These are phyloP conservation scores for Aspergillus flavus DNA, from an alignment of 2,329 filamentous ascomycete species.

Conservation along the genomic window DNA sequence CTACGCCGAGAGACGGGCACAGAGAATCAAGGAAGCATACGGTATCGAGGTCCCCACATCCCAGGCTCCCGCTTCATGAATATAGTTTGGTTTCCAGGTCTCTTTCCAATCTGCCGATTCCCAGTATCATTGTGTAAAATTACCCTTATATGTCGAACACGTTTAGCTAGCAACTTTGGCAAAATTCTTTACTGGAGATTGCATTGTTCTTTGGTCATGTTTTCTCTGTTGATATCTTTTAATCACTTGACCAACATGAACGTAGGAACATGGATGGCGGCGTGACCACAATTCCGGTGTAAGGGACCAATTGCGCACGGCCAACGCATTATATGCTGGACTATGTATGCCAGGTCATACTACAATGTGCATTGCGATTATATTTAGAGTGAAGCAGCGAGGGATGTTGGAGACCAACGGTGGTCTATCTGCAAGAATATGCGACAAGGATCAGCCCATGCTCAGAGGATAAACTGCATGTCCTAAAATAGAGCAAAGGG, in stretches of 20 bases:
- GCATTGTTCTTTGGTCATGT: slow-evolving; percentile 9
- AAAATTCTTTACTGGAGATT: slow-evolving; percentile 22
- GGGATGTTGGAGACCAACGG: neutral
- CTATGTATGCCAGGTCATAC: neutral
- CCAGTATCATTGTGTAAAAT: slow-evolving; percentile 33
- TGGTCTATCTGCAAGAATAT: neutral
- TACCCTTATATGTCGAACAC: slow-evolving; percentile 27
- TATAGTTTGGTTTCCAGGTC: slow-evolving; percentile 24
- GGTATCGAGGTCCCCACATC: slow-evolving; percentile 79
- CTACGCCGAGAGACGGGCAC: slow-evolving; percentile 79
- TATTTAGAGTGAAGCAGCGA: neutral
- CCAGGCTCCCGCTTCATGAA: slow-evolving; percentile 44
- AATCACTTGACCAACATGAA: neutral
- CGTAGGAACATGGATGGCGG: neutral
- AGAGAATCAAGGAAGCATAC: slow-evolving; percentile 83
- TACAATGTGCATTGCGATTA: neutral
- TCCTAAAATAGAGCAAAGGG: neutral
- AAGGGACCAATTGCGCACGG: neutral
- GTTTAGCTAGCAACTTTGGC: slow-evolving; percentile 25
- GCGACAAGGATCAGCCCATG: neutral
- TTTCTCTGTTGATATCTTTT: slow-evolving; percentile 4
- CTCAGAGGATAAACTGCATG: neutral
- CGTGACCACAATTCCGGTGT: neutral
- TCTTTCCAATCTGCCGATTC: slow-evolving; percentile 21
- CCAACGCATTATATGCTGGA: neutral